Percentiles rank a stretch among this genome's conserved stretches.
Evolutionary conservation across 441 rosid species (phyloP).

Genomic region (Adansonia grandidieri): DNA sequence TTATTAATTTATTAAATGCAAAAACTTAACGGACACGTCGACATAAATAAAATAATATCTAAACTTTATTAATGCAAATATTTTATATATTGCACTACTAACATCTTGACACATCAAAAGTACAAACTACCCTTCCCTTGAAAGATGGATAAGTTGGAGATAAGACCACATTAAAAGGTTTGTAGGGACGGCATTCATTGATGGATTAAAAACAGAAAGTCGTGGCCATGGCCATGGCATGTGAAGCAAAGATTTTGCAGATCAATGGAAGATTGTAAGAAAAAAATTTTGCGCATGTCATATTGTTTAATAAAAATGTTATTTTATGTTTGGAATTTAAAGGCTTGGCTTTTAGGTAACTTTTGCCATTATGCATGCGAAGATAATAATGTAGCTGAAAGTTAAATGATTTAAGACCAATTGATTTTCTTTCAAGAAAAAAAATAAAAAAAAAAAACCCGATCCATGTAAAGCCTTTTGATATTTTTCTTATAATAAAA

Average conservation of each 20-base stretch:
- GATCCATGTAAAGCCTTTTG: background rate
- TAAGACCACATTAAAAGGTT: background rate
- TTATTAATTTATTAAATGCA: too few species aligned
- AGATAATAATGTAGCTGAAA: conserved; percentile 13
- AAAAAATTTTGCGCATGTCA: background rate
- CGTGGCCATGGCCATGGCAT: background rate
- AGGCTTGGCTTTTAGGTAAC: conserved; percentile 7
- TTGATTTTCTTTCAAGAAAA: background rate
- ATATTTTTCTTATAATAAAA: background rate
- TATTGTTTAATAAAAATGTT: background rate
- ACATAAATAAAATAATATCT: too few species aligned
- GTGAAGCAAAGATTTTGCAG: conserved; percentile 16
- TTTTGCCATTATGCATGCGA: conserved; percentile 11
- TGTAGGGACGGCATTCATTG: background rate
- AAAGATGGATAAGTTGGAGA: background rate
- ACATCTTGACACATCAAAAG: background rate
- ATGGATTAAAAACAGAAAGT: background rate
- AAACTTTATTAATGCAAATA: too few species aligned
- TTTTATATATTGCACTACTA: too few species aligned
- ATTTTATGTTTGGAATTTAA: conserved; percentile 10
- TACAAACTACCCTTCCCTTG: background rate
- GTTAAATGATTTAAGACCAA: background rate
- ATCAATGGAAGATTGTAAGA: background rate
- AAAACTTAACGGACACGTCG: too few species aligned
- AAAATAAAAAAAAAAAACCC: background rate